Base-by-base conservation (phyloP, 1,284 basidiomycete genomes). In the Agaricales sp. region DNA sequence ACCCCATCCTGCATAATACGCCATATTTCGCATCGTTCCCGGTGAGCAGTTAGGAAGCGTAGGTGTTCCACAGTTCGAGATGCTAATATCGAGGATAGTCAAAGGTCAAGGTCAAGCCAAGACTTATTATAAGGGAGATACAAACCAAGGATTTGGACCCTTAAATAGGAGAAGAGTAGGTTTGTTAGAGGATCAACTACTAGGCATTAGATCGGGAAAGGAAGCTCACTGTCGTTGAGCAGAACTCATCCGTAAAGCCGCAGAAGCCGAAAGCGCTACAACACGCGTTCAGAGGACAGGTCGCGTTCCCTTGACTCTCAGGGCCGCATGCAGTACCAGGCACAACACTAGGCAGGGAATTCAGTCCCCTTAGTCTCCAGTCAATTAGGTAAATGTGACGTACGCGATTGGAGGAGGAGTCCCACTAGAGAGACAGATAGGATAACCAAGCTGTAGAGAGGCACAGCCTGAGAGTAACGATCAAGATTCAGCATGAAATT, bases 211-310 rank as follows among this genome's bases (percentile, higher is more conserved):
- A n/a, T n/a, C n/a, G n/a, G n/a, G n/a, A n/a, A n/a, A n/a, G n/a
- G n/a, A n/a, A n/a, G n/a, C n/a, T n/a, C n/a, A n/a, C n/a, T n/a
- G n/a, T n/a, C n/a, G n/a, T n/a, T n/a, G n/a, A n/a, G 30, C 30
- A 35, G 30, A 35, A 35, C 8, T 35, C 30, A 35, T 35, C 30
- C 11, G 30, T 35, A 8, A 35, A 35, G 11, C 30, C 30, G 30
- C 30, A 35, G 30, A 35, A 56, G 13, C 55, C 55, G 22, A 54
- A 56, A 11, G 53, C 51, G 37, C 55, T 56, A 47, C 55, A 56
- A 38, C 55, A 56, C 6, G 50, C 53, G 14, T 52, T 54, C 23
- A 56, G 47, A 8, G 55, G 51, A 25, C 55, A 56, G 3, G 51
- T 53, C 14, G 16, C 21, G 45, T 56, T 56, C 1, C 53, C 55